phyloP scores from a whole-genome alignment of 805 yeast genomes.

The Saccharomycopsis lassenensis region DNA sequence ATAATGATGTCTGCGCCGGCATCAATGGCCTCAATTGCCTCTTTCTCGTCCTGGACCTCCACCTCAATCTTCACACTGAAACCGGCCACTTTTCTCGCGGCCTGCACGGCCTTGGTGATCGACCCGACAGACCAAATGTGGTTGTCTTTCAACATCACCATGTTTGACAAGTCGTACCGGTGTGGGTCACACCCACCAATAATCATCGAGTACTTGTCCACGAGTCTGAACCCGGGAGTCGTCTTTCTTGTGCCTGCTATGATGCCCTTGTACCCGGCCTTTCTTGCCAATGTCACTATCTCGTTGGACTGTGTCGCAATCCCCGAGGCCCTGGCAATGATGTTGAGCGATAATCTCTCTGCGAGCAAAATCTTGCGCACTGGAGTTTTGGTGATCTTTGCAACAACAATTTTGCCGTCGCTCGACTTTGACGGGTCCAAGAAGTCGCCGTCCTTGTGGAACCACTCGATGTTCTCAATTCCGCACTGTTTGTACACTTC shows the following conservation, averaged over 20 bases:
- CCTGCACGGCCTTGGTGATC: conserved; percentile 68
- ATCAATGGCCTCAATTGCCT: conserved; percentile 83
- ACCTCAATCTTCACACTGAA: conserved; percentile 87
- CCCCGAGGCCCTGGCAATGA: conserved; percentile 77
- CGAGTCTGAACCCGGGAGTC: conserved; percentile 85
- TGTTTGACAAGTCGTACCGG: conserved; percentile 79
- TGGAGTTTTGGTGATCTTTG: conserved; percentile 59
- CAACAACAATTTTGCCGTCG: conserved; percentile 57
- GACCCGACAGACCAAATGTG: conserved; percentile 92
- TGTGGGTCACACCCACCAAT: conserved; percentile 94
- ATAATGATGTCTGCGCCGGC: conserved; percentile 95
- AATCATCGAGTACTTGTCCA: conserved; percentile 89
- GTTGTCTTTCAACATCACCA: conserved; percentile 95
- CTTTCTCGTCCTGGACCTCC: conserved; percentile 75
- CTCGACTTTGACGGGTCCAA: conserved; percentile 31
- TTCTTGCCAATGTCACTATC: conserved; percentile 50
- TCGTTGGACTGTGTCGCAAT: conserved; percentile 65
- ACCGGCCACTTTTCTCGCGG: conserved; percentile 76
- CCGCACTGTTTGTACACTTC: conserved; percentile 76
- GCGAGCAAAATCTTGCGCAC: conserved; percentile 71
- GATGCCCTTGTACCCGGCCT: conserved; percentile 63
- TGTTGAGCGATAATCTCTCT: conserved; percentile 77
- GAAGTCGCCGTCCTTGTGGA: conserved; percentile 53
- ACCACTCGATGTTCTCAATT: conserved; percentile 57
- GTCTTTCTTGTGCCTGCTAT: conserved; percentile 96